Percentiles rank a stretch among this genome's conserved stretches.
These are phyloP conservation scores for Neospermospora avenae DNA, from an alignment of 2,329 filamentous ascomycete genomes.

Conservation along the genomic window DNA sequence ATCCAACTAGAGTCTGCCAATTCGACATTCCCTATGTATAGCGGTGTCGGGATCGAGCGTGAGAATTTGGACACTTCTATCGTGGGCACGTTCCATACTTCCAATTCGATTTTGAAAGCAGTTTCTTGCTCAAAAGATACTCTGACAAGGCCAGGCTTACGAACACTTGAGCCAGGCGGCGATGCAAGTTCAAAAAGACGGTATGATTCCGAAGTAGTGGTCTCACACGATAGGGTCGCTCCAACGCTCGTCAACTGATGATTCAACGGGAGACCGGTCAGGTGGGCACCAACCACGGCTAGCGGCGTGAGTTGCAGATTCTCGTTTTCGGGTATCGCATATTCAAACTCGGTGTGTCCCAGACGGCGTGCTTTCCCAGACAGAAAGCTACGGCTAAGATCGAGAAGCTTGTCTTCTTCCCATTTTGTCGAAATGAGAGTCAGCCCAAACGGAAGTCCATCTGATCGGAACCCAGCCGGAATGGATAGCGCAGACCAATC, in stretches of 20 bases:
- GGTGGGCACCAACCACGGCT: conserved; percentile 6
- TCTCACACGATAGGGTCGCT: background rate
- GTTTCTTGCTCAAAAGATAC: background rate
- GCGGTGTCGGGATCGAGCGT: background rate
- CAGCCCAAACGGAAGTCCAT: conserved; percentile 2
- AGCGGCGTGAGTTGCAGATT: background rate
- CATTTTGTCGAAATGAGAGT: conserved; percentile 5
- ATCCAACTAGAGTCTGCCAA: conserved; percentile 2
- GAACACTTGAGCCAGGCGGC: background rate
- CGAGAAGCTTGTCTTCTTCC: conserved; percentile 7
- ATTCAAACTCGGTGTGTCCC: background rate
- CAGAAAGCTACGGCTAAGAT: background rate
- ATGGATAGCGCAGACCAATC: conserved; percentile 48
- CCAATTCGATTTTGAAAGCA: background rate
- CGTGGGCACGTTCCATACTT: conserved; percentile 4
- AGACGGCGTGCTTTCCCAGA: background rate
- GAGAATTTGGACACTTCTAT: background rate
- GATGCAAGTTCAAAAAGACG: conserved; percentile 6
- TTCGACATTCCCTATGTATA: conserved; percentile 1
- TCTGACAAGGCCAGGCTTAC: conserved; percentile 4
- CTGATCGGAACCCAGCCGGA: conserved; percentile 4
- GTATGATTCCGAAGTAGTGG: background rate
- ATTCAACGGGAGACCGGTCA: conserved; percentile 5
- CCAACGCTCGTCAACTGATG: background rate
- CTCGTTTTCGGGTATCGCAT: background rate